phyloP scores from a whole-genome alignment of 2,329 filamentous ascomycete species.

The Dryadomyces quercus-mongolicae region DNA sequence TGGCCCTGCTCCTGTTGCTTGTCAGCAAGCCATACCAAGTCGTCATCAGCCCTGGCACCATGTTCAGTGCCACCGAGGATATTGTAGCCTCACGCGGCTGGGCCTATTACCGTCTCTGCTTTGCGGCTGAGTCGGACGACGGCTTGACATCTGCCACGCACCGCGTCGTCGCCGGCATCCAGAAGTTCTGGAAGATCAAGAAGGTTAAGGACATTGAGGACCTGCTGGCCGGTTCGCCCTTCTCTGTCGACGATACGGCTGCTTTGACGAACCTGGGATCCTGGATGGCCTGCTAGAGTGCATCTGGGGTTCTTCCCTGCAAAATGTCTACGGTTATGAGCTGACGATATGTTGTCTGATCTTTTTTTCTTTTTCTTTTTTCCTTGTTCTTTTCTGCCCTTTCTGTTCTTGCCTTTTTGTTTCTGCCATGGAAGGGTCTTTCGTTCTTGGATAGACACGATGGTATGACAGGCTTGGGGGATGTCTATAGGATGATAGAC shows the following conservation, averaged over 20 bases:
- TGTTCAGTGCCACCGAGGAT: conserved; percentile 58
- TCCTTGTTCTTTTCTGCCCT: not conserved
- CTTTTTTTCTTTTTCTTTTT: conserved; percentile 1
- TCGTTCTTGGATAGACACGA: not conserved
- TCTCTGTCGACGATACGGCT: conserved; percentile 9
- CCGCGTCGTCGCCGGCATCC: conserved; percentile 55
- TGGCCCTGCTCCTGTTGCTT: conserved; percentile 59
- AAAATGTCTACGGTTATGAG: not conserved
- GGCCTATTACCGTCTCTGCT: conserved; percentile 68
- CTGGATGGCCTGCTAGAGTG: conserved; percentile 15
- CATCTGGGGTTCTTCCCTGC: not conserved
- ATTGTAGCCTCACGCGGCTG: conserved; percentile 49
- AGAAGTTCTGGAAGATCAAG: conserved; percentile 68
- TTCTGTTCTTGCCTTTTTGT: not conserved
- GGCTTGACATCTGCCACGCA: conserved; percentile 50
- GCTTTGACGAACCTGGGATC: conserved; percentile 18
- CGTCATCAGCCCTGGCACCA: conserved; percentile 55
- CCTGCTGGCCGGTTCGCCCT: conserved; percentile 28
- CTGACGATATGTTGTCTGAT: not conserved
- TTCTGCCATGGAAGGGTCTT: not conserved
- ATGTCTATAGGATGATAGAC: not conserved
- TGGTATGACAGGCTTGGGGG: not conserved
- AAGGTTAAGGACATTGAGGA: conserved; percentile 53
- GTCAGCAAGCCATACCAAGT: conserved; percentile 58
- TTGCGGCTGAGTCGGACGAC: conserved; percentile 68